Evolutionary conservation across 2,329 filamentous ascomycete species (phyloP), one percentile per base, ranked within the genome.

Genomic region (Alternaria brassicae): DNA sequence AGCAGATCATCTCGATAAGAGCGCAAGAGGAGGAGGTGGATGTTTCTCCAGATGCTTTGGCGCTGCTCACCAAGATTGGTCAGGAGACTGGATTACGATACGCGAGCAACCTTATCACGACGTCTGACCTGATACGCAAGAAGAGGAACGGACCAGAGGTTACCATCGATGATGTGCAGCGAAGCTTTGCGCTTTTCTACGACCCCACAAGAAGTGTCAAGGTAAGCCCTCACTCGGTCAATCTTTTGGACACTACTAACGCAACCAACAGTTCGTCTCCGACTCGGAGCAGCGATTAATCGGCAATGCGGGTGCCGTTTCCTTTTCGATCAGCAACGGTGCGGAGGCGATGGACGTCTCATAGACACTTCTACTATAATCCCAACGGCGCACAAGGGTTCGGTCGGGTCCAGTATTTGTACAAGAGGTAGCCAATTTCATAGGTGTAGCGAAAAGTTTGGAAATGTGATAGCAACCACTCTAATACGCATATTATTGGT

Each of bases 1-100:
- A 91, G 69, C 91, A 98, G 78, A 99, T 99, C 63, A 83, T 99
- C 12, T 87, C 91, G 23, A 96, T 99, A 77, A 89, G 95, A 60
- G 95, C 95, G 9, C 90, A 94, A 75, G 95, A 99, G 79, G 95
- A 99, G 77, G 95, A 99, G 77, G 89, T 99, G 48, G 95, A 99
- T 64, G 82, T 97, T 32, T 91, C 91, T 0, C 85, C 93, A 6
- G 93, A 98, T 75, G 94, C 95, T 0, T 85, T 99, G 12, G 93
- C 93, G 1, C 86, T 99, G 13, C 86, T 99, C 36, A 96, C 95
- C 62, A 98, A 98, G 83, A 96, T 98, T 71, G 95, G 93, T 28
- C 87, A 93, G 72, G 95, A 99, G 78, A 89, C 93, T 1, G 94
- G 94, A 23, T 84, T 99, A 50, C 86, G 95, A 69, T 99, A 99